Conservation (phyloP, 2,329 filamentous ascomycete genomes). For the Pseudogymnoascus sp. region DNA sequence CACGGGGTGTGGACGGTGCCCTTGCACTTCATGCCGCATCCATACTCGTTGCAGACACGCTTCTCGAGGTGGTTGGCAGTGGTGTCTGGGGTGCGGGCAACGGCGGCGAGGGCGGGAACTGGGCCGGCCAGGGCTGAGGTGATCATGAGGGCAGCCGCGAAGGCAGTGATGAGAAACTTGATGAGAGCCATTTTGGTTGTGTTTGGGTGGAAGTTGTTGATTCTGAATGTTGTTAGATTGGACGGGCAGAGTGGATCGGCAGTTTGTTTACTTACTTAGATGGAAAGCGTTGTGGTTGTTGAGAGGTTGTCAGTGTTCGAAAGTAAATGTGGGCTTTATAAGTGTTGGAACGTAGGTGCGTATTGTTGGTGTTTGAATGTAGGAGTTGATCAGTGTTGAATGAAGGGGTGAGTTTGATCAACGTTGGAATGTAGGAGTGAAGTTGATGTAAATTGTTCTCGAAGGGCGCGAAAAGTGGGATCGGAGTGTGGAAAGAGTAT, state of each 20-base stretch:
- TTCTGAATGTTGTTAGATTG: not conserved
- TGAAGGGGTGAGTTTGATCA: no score
- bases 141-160: not conserved
- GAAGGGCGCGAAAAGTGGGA: not conserved
- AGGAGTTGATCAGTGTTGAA: no score
- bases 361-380: no score
- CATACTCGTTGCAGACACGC: not conserved
- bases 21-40: not conserved
- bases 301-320: not conserved
- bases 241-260: not conserved
- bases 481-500: not conserved
- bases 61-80: not conserved
- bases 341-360: no score
- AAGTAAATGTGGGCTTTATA: no score
- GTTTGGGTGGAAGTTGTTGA: not conserved
- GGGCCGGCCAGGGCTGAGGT: not conserved
- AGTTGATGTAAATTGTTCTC: not conserved
- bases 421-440: not conserved
- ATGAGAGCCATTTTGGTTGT: not conserved
- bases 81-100: not conserved
- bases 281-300: not conserved
- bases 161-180: not conserved
- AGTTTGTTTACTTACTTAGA: not conserved
- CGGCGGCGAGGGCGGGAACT: not conserved
- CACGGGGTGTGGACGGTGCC: not conserved